phyloP scores from a whole-genome alignment of 495 filamentous ascomycete genomes.

The Tuber umbilicatum region DNA sequence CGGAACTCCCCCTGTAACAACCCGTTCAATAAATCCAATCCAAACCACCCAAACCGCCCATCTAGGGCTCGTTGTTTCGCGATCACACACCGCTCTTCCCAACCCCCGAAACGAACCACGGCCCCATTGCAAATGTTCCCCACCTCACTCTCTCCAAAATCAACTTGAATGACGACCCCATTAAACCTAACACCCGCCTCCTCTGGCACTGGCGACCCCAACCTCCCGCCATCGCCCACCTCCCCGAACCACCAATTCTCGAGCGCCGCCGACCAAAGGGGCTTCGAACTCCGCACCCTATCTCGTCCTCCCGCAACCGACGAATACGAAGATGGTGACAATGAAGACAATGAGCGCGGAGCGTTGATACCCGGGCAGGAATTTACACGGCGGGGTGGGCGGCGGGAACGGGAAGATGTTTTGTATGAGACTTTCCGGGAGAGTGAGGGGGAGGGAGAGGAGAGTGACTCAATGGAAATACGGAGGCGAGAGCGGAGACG shows the following conservation, averaged over 20 bases:
- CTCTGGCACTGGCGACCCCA: slow-evolving; percentile 15
- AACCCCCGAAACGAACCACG: neutral
- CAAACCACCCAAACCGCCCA: neutral
- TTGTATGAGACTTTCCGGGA: slow-evolving; percentile 36
- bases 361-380: slow-evolving; percentile 16
- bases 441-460: slow-evolving; percentile 14
- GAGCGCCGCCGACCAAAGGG: slow-evolving; percentile 9
- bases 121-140: neutral
- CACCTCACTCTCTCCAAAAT: slow-evolving; percentile 1
- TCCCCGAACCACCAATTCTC: slow-evolving; percentile 20
- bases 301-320: slow-evolving; percentile 6
- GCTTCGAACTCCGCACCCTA: slow-evolving; percentile 28
- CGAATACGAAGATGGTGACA: slow-evolving; percentile 4
- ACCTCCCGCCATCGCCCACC: slow-evolving; percentile 20
- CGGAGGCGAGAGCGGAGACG: slow-evolving; percentile 14
- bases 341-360: slow-evolving; percentile 24
- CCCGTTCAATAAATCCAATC: neutral
- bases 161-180: slow-evolving; percentile 17
- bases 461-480: slow-evolving; percentile 12
- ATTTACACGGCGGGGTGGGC: slow-evolving; percentile 10
- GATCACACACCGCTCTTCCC: neutral
- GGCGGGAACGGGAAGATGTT: slow-evolving; percentile 24
- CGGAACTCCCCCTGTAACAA: neutral
- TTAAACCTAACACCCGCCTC: slow-evolving; percentile 19
- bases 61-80: neutral